Conservation (phyloP, 441 rosid species). For the Euphorbia corollata region DNA sequence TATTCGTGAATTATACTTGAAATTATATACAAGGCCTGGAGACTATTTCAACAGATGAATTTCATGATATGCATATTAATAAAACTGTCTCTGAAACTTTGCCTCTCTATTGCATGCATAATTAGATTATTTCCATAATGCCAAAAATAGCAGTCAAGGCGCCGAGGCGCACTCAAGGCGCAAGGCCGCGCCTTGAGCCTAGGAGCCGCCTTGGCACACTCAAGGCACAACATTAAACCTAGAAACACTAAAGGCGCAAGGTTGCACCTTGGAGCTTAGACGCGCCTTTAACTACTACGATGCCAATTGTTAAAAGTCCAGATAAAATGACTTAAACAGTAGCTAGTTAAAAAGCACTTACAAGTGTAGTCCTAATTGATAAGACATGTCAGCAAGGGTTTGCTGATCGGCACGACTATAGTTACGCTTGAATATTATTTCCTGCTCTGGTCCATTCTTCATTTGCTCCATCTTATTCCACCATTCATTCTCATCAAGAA, state of each 20-base stretch:
- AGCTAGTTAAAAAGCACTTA: constrained; percentile 31
- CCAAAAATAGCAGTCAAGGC: no score
- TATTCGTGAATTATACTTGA: neutral
- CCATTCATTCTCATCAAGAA: constrained; percentile 70
- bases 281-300: no score
- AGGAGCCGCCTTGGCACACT: no score
- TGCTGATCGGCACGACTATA: constrained; percentile 68
- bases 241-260: no score
- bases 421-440: constrained; percentile 55
- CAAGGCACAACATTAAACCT: no score
- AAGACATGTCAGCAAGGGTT: constrained; percentile 61
- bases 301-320: neutral
- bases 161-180: no score
- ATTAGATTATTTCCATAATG: constrained; percentile 1
- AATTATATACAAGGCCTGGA: neutral
- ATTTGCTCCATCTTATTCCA: constrained; percentile 68
- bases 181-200: no score
- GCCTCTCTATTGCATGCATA: neutral
- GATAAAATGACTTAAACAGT: neutral
- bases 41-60: neutral
- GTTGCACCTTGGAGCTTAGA: no score
- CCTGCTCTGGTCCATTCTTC: constrained; percentile 57
- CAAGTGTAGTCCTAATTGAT: constrained; percentile 70
- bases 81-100: neutral
- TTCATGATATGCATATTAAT: neutral